A percentile compares a stretch with the other conserved stretches of the same genome.
phyloP scores from a whole-genome alignment of 768 basidiomycete species.

The Mycena haematopus region DNA sequence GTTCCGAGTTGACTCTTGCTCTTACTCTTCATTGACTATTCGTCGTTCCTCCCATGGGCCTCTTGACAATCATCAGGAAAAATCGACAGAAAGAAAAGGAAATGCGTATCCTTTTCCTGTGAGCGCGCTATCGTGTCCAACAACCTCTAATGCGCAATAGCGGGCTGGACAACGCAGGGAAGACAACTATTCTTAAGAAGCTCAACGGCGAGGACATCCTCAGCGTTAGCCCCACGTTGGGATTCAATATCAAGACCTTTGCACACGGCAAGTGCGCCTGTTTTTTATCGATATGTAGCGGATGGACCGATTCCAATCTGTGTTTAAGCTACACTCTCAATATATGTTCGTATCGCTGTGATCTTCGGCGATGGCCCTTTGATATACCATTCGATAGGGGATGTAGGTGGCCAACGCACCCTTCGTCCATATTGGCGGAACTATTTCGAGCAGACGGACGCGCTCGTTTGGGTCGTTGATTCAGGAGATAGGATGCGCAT shows the following conservation, averaged over 20 bases:
- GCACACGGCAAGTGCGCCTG: constrained; percentile 79
- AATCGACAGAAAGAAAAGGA: constrained; percentile 94
- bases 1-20: constrained; percentile 1
- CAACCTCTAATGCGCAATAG: constrained; percentile 49
- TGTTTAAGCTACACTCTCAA: constrained; percentile 74
- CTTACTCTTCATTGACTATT: neutral
- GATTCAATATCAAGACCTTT: constrained; percentile 99
- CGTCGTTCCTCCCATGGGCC: constrained; percentile 68
- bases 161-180: constrained; percentile 97
- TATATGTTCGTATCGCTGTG: constrained; percentile 61
- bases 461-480: constrained; percentile 98
- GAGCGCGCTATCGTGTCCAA: constrained; percentile 34
- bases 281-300: constrained; percentile 33
- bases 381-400: constrained; percentile 65
- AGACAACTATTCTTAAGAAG: constrained; percentile 97
- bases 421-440: constrained; percentile 98
- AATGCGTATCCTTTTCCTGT: constrained; percentile 96
- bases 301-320: constrained; percentile 26
- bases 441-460: constrained; percentile 99
- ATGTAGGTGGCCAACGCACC: constrained; percentile 95
- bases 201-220: constrained; percentile 91
- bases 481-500: constrained; percentile 91
- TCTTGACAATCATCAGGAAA: constrained; percentile 97
- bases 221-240: constrained; percentile 89
- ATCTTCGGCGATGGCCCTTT: constrained; percentile 29